Base-by-base conservation (phyloP, 2,329 filamentous ascomycete genomes). In the Fusarium aywerte region DNA sequence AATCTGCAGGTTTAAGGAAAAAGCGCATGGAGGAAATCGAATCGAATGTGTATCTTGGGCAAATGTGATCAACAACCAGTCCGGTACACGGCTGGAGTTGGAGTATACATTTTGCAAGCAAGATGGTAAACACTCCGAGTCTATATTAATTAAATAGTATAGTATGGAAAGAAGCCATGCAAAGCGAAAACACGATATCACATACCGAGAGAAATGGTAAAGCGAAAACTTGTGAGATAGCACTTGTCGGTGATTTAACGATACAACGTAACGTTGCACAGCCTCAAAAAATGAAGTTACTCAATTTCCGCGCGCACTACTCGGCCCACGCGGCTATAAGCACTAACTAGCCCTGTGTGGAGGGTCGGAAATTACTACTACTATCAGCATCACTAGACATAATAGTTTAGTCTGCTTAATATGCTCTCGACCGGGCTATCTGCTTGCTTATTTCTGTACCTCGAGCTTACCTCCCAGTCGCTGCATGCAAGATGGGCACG, bases 311-410 rank as follows among this genome's bases (percentile, higher is more conserved):
- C 23, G 16, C 12, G 4, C n/a, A n/a, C n/a, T n/a, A n/a, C n/a
- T n/a, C n/a, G n/a, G n/a, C n/a, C n/a, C n/a, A n/a, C n/a, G n/a
- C n/a, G n/a, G n/a, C n/a, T n/a, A 13, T n/a, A 43, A 56, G 54
- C 54, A 57, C 54, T 57, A 57, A 57, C 9, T 2, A 36, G 18
- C 48, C 53, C 38, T 57, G 48, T 15, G 12, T 27, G 4, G 5
- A 20, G 11, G 10, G 23, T 11, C 40, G 23, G 16, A 42, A 18
- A 9, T n/a, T 18, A 25, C 16, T 16, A n/a, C 21, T 5, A 13
- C 23, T 27, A 18, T 27, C 25, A 27, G 13, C n/a, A n/a, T n/a
- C n/a, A n/a, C n/a, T n/a, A 6, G 15, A 39, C 13, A 21, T 21
- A 39, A 11, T 39, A 15, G 4, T 0, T 16, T 3, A 16, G 20